phyloP scores from a whole-genome alignment of 2,329 filamentous ascomycete species.

The Fusarium musae region DNA sequence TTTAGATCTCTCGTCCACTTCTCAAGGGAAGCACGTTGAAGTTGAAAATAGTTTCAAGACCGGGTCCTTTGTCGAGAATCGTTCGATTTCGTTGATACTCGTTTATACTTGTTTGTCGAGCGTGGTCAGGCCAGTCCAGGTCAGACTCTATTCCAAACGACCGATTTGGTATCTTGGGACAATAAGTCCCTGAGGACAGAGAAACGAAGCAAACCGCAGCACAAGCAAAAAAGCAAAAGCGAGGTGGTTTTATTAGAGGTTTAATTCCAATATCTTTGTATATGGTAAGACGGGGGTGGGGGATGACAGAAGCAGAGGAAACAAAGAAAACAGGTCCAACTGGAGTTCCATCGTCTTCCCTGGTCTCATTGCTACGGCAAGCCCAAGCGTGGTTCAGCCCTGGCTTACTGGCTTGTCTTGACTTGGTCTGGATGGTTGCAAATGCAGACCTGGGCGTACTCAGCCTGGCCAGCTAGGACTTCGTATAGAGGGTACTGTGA shows the following conservation, averaged over 20 bases:
- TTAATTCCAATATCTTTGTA: not conserved
- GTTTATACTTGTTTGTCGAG: not conserved
- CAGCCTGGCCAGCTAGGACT: slow-evolving; percentile 31
- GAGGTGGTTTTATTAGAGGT: not conserved
- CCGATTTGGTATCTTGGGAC: slow-evolving; percentile 5
- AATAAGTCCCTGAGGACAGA: slow-evolving; percentile 19
- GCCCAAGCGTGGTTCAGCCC: slow-evolving; percentile 20
- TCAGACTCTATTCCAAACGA: not conserved
- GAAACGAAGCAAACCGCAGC: not conserved
- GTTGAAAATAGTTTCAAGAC: not conserved
- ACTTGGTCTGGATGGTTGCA: slow-evolving; percentile 27
- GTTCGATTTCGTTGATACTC: slow-evolving; percentile 6
- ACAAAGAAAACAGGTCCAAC: slow-evolving; percentile 29
- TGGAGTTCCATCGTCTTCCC: not conserved
- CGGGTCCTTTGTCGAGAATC: not conserved
- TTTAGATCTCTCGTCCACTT: not conserved
- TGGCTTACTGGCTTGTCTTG: slow-evolving; percentile 12
- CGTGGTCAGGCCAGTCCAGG: not conserved
- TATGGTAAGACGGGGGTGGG: slow-evolving; percentile 6
- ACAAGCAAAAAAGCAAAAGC: slow-evolving; percentile 1
- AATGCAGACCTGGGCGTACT: slow-evolving; percentile 27
- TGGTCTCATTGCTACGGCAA: slow-evolving; percentile 36
- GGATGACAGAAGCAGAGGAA: slow-evolving; percentile 10
- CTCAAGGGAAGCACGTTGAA: not conserved
- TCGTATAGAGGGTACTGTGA: slow-evolving; percentile 14